These are phyloP conservation scores for Eutrema japonicum DNA, from an alignment of 345 rosid genomes.

Conservation along the genomic window DNA sequence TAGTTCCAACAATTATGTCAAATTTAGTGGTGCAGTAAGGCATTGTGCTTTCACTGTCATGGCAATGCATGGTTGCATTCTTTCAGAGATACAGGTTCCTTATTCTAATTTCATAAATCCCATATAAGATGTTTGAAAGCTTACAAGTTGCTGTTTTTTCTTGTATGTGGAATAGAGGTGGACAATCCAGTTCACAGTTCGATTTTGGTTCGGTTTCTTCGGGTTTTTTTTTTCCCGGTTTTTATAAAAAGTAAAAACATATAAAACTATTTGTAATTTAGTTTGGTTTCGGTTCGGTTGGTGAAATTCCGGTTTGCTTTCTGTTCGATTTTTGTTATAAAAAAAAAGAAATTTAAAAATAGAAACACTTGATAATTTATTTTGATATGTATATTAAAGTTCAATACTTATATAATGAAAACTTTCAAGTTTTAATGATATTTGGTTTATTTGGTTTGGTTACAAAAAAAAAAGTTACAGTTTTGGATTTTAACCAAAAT, in stretches of 20 bases:
- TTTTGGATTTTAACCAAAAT: neutral
- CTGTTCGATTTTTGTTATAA: neutral
- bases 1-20: too few relatives aligned
- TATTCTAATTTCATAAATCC: neutral
- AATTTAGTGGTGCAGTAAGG: conserved; percentile 79
- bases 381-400: neutral
- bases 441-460: too few relatives aligned
- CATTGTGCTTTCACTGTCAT: conserved; percentile 92
- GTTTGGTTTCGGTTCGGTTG: neutral
- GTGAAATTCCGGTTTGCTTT: neutral
- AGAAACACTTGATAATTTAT: neutral
- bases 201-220: neutral
- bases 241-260: neutral
- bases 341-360: neutral
- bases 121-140: neutral
- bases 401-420: neutral
- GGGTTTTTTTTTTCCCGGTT: neutral
- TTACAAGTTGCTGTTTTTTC: neutral
- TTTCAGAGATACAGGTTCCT: conserved; percentile 83
- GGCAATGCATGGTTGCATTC: conserved; percentile 92
- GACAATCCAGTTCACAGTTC: neutral
- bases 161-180: neutral
- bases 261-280: neutral
- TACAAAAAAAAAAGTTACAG: too few relatives aligned
- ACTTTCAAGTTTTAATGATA: neutral